Base-by-base conservation (phyloP, 192 early-diverging fungal species). In the Backusella psychrophila region DNA sequence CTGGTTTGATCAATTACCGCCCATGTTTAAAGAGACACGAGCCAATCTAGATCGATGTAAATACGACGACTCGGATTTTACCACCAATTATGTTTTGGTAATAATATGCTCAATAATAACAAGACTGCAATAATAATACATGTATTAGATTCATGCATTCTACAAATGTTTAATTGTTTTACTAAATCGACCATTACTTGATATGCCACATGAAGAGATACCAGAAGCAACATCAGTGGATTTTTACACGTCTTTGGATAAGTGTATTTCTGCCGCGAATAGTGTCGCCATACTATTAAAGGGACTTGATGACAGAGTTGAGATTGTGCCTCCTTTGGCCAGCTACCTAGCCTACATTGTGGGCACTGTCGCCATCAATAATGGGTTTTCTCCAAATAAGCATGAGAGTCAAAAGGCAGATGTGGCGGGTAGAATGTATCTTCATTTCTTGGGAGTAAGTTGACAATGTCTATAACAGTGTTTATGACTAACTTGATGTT, bases 351-450 rank as follows among this genome's bases (percentile, higher is more conserved):
- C 83, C 2, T 89, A 85, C 49, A 87, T 82, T 1, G 83, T 82
- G 4, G 85, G 85, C 14, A 86, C 86, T 34, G 84, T 89, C 59
- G 82, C 82, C 74, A 77, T 89, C 49, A 85, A 81, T 15, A 81
- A 85, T 44, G 78, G 78, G 1, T 86, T 86, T 75, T 80, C 80
- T 12, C 66, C 46, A 11, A 84, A 86, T 73, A 41, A 71, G 4
- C 59, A 69, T 0, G 79, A 86, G 4, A 81, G 76, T 2, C 66
- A 80, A 21, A 81, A 71, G 34, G 86, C 86, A 1, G 78, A 78
- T 56, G 38, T 74, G 6, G 81, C 75, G 53, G 66, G 87, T 36
- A 81, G 65, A 17, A 74, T 81, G 12, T 78, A 85, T 72, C 78
- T 83, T 66, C 75, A 80, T 49, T 33, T 70, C 17, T 23, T 71